Evolutionary conservation across 352 stramenopile species (phyloP).

Genomic region (Stephanocyclus meneghinianus): DNA sequence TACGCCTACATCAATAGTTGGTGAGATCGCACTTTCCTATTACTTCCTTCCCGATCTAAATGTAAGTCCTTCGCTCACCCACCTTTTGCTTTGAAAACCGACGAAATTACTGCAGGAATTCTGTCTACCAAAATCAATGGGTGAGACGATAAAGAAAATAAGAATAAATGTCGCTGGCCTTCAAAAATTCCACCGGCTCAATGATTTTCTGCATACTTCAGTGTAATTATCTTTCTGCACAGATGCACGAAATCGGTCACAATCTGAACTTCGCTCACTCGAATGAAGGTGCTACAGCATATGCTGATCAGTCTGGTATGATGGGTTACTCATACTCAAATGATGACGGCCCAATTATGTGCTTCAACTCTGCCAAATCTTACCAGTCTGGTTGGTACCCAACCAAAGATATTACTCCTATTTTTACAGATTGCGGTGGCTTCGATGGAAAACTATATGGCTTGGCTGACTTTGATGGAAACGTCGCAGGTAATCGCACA

Average conservation of each 20-base stretch:
- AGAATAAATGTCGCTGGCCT: no score
- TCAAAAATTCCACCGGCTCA: no score
- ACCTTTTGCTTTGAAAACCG: background rate
- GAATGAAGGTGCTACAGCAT: constrained; percentile 21
- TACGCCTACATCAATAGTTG: constrained; percentile 64
- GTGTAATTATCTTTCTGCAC: constrained; percentile 44
- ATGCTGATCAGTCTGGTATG: constrained; percentile 37
- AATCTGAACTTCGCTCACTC: constrained; percentile 46
- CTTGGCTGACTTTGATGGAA: constrained; percentile 33
- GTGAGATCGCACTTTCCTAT: background rate
- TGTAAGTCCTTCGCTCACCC: no score
- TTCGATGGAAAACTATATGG: constrained; percentile 39
- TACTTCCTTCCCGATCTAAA: no score
- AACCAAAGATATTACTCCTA: constrained; percentile 10
- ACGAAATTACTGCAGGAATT: constrained; percentile 1
- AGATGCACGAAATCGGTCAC: constrained; percentile 65
- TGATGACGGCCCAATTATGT: constrained; percentile 42
- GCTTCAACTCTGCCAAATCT: constrained; percentile 64
- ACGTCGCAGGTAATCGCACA: background rate
- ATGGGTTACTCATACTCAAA: constrained; percentile 37
- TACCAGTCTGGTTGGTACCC: constrained; percentile 59
- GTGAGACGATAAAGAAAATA: no score
- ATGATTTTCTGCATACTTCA: no score
- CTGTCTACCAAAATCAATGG: constrained; percentile 55
- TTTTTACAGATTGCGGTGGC: background rate